Percentiles rank a stretch among this genome's conserved stretches.
phyloP scores from a whole-genome alignment of 768 basidiomycete species.

The Amanita jacksonii region DNA sequence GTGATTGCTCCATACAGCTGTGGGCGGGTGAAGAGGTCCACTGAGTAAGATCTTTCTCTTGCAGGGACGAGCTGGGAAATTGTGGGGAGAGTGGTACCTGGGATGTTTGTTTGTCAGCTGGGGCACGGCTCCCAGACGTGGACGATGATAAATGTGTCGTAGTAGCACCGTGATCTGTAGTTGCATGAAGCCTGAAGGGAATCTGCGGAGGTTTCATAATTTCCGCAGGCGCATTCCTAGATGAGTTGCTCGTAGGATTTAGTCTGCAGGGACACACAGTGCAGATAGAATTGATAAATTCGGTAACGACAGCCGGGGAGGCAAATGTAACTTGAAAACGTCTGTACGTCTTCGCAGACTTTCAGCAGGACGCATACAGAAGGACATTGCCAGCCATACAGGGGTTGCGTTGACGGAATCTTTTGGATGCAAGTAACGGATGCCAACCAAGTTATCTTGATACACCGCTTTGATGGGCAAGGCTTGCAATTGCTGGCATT shows the following conservation, averaged over 20 bases:
- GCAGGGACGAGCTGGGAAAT: neutral
- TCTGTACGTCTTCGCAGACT: conserved; percentile 43
- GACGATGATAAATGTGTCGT: neutral
- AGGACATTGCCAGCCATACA: neutral
- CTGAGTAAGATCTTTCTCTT: neutral
- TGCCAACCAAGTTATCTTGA: conserved; percentile 61
- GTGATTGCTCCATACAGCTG: neutral
- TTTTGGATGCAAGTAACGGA: conserved; percentile 53
- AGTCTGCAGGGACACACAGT: conserved; percentile 69
- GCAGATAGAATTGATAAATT: conserved; percentile 55
- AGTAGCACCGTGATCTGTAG: neutral
- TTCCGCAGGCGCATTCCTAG: neutral
- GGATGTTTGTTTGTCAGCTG: neutral
- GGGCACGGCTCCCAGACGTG: neutral
- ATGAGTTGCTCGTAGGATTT: conserved; percentile 24
- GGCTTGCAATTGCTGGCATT: conserved; percentile 29
- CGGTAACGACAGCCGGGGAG: conserved; percentile 34
- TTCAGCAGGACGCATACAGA: conserved; percentile 4
- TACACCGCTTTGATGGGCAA: conserved; percentile 77
- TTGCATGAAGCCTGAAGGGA: neutral
- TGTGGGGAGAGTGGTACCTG: conserved; percentile 3
- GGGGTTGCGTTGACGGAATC: conserved; percentile 5
- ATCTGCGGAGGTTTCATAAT: conserved; percentile 6
- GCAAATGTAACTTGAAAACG: conserved; percentile 71
- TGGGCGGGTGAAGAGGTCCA: conserved; percentile 2